These are phyloP conservation scores for Lodderomyces oxycetoniae DNA, from an alignment of 1,139 yeast species.

Conservation along the genomic window DNA sequence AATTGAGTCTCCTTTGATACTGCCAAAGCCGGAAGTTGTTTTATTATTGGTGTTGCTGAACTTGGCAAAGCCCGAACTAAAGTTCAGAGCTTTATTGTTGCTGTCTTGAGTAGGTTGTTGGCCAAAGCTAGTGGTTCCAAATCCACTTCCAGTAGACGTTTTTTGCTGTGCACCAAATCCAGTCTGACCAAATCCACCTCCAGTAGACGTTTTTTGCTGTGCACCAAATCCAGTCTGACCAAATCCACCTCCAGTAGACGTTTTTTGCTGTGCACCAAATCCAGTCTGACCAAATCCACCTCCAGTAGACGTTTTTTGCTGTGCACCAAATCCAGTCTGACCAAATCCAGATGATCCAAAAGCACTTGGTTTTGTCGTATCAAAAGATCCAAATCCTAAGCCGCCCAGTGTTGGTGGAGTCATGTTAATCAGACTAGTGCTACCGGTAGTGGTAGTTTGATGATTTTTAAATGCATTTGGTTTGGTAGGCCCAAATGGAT, in stretches of 20 bases:
- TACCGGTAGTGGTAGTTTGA: background rate
- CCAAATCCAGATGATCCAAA: slow-evolving; percentile 15
- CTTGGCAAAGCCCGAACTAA: slow-evolving; percentile 12
- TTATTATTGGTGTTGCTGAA: slow-evolving; percentile 5
- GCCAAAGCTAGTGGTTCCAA: slow-evolving; percentile 12
- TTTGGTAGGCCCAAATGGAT: slow-evolving; percentile 15
- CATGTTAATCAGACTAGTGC: background rate
- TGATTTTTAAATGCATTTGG: slow-evolving; percentile 10
- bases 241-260: slow-evolving; percentile 2
- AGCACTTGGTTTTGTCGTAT: background rate
- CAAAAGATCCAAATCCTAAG: slow-evolving; percentile 2
- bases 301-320: slow-evolving; percentile 12
- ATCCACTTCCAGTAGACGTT: slow-evolving; percentile 13
- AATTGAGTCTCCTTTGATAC: slow-evolving; percentile 4
- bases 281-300: slow-evolving; percentile 14
- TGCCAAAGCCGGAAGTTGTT: background rate
- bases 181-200: slow-evolving; percentile 11
- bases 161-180: slow-evolving; percentile 15
- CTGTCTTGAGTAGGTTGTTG: slow-evolving; percentile 3
- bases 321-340: background rate
- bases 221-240: slow-evolving; percentile 6
- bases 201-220: background rate
- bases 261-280: no score
- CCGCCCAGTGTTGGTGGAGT: background rate
- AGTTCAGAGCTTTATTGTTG: slow-evolving; percentile 3